Percentiles rank a stretch among this genome's conserved stretches.
These are phyloP conservation scores for Hyphodiscus hymeniophilus DNA, from an alignment of 495 filamentous ascomycete species.

Conservation along the genomic window DNA sequence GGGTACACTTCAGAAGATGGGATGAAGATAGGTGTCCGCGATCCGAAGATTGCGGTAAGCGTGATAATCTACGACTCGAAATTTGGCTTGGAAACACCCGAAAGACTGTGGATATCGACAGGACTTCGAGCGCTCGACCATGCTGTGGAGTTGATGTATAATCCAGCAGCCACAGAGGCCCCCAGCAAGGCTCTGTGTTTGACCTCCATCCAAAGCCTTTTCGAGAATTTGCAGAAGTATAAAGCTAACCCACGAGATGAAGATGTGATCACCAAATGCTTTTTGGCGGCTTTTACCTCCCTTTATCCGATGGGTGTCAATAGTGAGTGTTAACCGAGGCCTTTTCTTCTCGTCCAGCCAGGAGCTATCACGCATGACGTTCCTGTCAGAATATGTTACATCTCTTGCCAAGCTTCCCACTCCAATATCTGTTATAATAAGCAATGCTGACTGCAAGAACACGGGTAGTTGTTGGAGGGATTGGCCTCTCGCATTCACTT, in stretches of 20 bases:
- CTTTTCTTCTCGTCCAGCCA: too few species aligned
- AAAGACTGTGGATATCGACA: slow-evolving; percentile 32
- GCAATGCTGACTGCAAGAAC: too few species aligned
- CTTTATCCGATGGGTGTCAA: slow-evolving; percentile 26
- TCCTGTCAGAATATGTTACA: too few species aligned
- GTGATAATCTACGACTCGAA: slow-evolving; percentile 37
- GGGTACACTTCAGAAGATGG: slow-evolving; percentile 35
- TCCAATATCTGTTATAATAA: too few species aligned
- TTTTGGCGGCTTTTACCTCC: slow-evolving; percentile 35
- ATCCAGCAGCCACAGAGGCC: slow-evolving; percentile 36
- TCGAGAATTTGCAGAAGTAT: slow-evolving; percentile 31
- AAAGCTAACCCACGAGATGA: slow-evolving; percentile 33
- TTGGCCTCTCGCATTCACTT: slow-evolving; percentile 36
- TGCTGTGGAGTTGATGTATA: slow-evolving; percentile 39
- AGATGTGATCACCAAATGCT: slow-evolving; percentile 33
- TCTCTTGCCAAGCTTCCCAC: too few species aligned
- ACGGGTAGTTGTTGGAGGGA: slow-evolving; percentile 27
- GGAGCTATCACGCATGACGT: too few species aligned
- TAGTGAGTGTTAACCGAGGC: too few species aligned
- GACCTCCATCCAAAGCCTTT: slow-evolving; percentile 29
- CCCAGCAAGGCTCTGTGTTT: slow-evolving; percentile 29
- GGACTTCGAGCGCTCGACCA: slow-evolving; percentile 40
- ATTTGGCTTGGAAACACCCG: slow-evolving; percentile 35
- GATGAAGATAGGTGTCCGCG: slow-evolving; percentile 30
- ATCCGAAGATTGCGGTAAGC: slow-evolving; percentile 27